Conservation (phyloP, 495 filamentous ascomycete genomes). For the Monascus purpureus region DNA sequence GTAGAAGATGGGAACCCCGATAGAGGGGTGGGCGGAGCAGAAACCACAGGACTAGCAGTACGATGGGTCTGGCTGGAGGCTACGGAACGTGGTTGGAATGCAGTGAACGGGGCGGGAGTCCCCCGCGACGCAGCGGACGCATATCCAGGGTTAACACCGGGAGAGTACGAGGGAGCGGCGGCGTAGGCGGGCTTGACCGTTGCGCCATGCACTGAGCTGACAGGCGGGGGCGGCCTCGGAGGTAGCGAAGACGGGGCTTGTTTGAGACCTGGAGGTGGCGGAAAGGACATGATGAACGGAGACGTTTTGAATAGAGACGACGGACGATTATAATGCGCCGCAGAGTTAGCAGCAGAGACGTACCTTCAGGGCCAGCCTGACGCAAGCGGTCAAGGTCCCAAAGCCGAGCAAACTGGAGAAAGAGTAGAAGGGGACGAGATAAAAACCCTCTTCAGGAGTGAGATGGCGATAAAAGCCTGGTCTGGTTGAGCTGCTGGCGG, state of each 20-base stretch:
- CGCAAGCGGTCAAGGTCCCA: slow-evolving; percentile 24
- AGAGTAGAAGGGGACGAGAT: too few species aligned
- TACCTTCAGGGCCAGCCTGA: slow-evolving; percentile 43
- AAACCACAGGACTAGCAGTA: slow-evolving; percentile 26
- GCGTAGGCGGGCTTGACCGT: slow-evolving; percentile 47
- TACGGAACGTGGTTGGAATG: slow-evolving; percentile 53
- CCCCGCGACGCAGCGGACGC: slow-evolving; percentile 17
- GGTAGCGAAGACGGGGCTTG: slow-evolving; percentile 62
- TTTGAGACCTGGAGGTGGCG: slow-evolving; percentile 78
- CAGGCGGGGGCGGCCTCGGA: slow-evolving; percentile 62
- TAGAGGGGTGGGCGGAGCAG: slow-evolving; percentile 26
- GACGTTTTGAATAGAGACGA: slow-evolving; percentile 27
- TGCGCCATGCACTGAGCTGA: slow-evolving; percentile 23
- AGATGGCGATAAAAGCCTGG: too few species aligned
- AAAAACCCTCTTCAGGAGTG: too few species aligned
- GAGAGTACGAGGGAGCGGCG: slow-evolving; percentile 20
- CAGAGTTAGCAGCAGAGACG: slow-evolving; percentile 32
- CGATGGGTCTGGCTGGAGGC: slow-evolving; percentile 32
- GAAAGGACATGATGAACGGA: slow-evolving; percentile 90
- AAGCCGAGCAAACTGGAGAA: background rate
- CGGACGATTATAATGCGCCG: slow-evolving; percentile 14
- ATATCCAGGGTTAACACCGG: slow-evolving; percentile 22
- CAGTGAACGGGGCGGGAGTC: slow-evolving; percentile 32
- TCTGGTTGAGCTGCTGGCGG: too few species aligned
- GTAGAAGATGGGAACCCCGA: slow-evolving; percentile 26